These are phyloP conservation scores for Russula olivacea DNA, from an alignment of 768 basidiomycete species.

Conservation along the genomic window DNA sequence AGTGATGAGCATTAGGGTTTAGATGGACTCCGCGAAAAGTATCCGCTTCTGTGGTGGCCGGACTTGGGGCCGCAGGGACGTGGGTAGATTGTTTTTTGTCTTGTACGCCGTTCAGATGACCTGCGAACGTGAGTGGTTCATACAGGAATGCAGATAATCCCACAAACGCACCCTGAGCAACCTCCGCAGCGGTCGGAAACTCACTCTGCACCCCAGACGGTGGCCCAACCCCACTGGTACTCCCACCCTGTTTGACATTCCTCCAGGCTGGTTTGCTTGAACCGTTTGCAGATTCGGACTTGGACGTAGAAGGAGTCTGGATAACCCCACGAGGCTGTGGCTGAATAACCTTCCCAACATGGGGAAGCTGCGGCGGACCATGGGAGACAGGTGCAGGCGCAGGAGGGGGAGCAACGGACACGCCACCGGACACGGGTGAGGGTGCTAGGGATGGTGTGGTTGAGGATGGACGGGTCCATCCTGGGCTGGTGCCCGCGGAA, in stretches of 20 bases:
- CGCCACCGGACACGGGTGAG: slow-evolving; percentile 39
- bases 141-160: background rate
- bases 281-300: slow-evolving; percentile 24
- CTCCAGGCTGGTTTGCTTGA: slow-evolving; percentile 65
- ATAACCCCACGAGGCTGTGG: slow-evolving; percentile 45
- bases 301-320: slow-evolving; percentile 33
- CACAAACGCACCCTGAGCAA: slow-evolving; percentile 63
- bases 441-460: slow-evolving; percentile 54
- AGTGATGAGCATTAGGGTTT: slow-evolving; percentile 91
- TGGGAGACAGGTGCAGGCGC: slow-evolving; percentile 26
- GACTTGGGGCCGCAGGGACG: slow-evolving; percentile 48
- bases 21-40: slow-evolving; percentile 92
- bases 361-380: slow-evolving; percentile 47
- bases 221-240: slow-evolving; percentile 31
- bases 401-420: slow-evolving; percentile 36
- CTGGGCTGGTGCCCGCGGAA: slow-evolving; percentile 52
- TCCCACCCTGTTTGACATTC: slow-evolving; percentile 41
- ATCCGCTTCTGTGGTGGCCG: slow-evolving; percentile 78
- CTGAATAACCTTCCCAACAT: slow-evolving; percentile 61
- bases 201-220: slow-evolving; percentile 52
- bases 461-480: slow-evolving; percentile 78
- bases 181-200: slow-evolving; percentile 97
- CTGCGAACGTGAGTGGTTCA: slow-evolving; percentile 19
- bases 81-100: slow-evolving; percentile 45
- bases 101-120: slow-evolving; percentile 26